A percentile compares a stretch with the other conserved stretches of the same genome.
These are phyloP conservation scores for Mitragyna speciosa DNA, from an alignment of 257 asterid species.

Conservation along the genomic window DNA sequence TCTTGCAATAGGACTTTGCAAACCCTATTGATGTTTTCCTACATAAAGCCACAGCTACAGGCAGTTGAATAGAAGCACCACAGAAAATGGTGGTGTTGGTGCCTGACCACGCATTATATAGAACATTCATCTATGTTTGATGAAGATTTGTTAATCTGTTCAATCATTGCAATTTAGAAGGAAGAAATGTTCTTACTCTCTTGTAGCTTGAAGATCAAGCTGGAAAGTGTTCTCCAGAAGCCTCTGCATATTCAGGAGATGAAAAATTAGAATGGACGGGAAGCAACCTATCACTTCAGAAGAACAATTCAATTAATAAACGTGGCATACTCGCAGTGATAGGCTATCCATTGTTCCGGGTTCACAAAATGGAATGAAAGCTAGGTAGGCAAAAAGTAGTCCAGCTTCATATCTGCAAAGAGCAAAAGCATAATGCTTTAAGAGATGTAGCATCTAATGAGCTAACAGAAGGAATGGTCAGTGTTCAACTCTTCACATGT, in stretches of 20 bases:
- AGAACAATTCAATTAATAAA: background rate
- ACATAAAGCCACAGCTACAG: background rate
- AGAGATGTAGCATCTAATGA: background rate
- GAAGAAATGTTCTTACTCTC: conserved; percentile 66
- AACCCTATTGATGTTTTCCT: too few relatives aligned
- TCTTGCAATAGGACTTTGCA: too few relatives aligned
- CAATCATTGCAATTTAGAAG: background rate
- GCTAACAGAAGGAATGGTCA: conserved; percentile 6
- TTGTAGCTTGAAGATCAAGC: conserved; percentile 77
- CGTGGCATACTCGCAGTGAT: conserved; percentile 63
- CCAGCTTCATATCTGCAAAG: conserved; percentile 90
- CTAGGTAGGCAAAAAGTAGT: conserved; percentile 69
- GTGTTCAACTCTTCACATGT: conserved; percentile 50
- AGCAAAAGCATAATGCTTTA: conserved; percentile 14
- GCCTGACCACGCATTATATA: background rate
- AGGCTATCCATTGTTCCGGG: conserved; percentile 84
- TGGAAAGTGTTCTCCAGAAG: conserved; percentile 83
- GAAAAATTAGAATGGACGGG: background rate
- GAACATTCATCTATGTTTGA: background rate
- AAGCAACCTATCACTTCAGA: background rate
- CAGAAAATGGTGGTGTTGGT: background rate
- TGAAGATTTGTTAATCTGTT: background rate
- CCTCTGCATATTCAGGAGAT: conserved; percentile 53
- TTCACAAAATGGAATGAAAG: conserved; percentile 86
- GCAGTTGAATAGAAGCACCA: background rate